A percentile compares a stretch with the other conserved stretches of the same genome.
Conservation (phyloP, 345 rosid species). For the Bruguiera sexangula region DNA sequence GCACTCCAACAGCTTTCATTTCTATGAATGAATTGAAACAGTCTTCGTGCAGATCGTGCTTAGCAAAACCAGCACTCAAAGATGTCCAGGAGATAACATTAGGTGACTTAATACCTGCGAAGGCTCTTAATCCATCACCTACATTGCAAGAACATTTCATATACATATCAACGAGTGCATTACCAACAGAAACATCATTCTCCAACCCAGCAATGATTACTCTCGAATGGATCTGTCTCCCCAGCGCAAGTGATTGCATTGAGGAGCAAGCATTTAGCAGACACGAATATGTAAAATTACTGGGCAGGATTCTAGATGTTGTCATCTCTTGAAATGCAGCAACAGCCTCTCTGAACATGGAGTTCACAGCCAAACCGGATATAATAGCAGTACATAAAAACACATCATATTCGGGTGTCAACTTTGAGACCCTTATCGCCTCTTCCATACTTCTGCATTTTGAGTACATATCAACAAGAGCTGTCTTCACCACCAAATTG, state of each 20-base stretch:
- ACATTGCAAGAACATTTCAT: constrained; percentile 47
- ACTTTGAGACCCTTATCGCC: constrained; percentile 41
- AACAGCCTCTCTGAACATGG: constrained; percentile 42
- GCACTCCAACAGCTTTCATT: constrained; percentile 49
- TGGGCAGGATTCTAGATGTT: constrained; percentile 35
- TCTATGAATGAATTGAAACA: constrained; percentile 36
- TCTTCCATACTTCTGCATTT: constrained; percentile 45
- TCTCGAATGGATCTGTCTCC: constrained; percentile 57
- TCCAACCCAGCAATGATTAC: constrained; percentile 46
- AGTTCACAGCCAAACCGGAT: constrained; percentile 48
- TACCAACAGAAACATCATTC: constrained; percentile 47
- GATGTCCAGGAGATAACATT: constrained; percentile 74
- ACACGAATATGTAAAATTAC: constrained; percentile 42
- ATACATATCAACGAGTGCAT: constrained; percentile 66
- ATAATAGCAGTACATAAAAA: constrained; percentile 53
- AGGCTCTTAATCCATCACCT: constrained; percentile 43
- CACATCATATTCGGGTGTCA: constrained; percentile 43
- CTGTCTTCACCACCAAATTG: constrained; percentile 63
- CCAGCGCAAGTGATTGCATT: constrained; percentile 38
- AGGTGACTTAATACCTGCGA: constrained; percentile 41
- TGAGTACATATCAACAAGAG: constrained; percentile 58
- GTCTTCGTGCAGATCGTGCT: constrained; percentile 38
- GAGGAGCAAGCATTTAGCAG: constrained; percentile 42
- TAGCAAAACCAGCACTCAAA: constrained; percentile 54
- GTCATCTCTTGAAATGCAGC: constrained; percentile 50